phyloP scores from a whole-genome alignment of 371 early-diverging fungal species.

The Mortierella sp. region DNA sequence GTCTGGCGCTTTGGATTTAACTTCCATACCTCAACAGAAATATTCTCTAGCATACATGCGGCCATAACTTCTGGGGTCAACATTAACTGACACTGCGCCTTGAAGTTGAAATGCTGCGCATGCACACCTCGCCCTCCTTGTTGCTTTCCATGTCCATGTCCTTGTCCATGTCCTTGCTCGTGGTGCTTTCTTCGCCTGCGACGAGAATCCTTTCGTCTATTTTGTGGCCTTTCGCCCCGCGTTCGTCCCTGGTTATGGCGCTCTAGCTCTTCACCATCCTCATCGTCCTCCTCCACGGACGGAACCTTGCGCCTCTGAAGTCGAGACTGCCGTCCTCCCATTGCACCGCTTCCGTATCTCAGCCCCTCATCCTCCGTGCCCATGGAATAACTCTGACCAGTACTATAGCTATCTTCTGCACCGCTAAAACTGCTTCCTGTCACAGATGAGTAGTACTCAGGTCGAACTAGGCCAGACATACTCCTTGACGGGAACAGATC shows the following conservation, averaged over 20 bases:
- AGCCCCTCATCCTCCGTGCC: not conserved
- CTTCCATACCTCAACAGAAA: conserved; percentile 57
- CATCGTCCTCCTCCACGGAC: not conserved
- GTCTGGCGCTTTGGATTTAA: conserved; percentile 47
- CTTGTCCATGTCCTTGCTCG: not conserved
- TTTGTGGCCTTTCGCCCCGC: not conserved
- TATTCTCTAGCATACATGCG: conserved; percentile 48
- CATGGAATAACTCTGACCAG: not conserved
- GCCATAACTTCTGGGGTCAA: conserved; percentile 57
- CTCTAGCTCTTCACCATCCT: not conserved
- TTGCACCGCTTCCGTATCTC: not conserved
- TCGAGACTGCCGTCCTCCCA: conserved; percentile 36
- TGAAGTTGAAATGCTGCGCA: conserved; percentile 50
- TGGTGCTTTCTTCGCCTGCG: not conserved
- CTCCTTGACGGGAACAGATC: conserved; percentile 31
- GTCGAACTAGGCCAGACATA: conserved; percentile 45
- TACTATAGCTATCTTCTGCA: conserved; percentile 6
- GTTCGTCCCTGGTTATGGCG: not conserved
- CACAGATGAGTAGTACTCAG: conserved; percentile 33
- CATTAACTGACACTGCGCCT: conserved; percentile 32
- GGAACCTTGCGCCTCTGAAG: conserved; percentile 29
- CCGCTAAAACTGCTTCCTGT: conserved; percentile 16
- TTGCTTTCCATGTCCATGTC: not conserved
- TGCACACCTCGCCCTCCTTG: conserved; percentile 13
- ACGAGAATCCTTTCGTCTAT: not conserved